Conservation (phyloP, 352 stramenopile genomes). For the Phytophthora fragariaefolia region DNA sequence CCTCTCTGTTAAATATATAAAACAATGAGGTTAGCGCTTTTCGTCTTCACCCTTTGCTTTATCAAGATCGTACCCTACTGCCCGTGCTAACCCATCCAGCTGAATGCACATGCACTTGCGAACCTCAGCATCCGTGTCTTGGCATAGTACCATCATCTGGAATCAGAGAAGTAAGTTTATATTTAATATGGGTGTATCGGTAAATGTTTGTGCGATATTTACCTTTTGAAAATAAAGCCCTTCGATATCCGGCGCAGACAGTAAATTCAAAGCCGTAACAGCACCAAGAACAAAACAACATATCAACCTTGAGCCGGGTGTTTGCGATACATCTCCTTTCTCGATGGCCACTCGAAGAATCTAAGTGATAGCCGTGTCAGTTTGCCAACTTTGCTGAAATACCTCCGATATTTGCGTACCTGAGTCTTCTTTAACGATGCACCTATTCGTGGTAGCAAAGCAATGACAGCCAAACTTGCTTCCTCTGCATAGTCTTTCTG, state of each 20-base stretch:
- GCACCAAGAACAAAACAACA: constrained; percentile 79
- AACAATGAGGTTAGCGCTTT: neutral
- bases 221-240: constrained; percentile 87
- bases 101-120: constrained; percentile 87
- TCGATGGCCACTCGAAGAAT: constrained; percentile 86
- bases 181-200: too few species aligned
- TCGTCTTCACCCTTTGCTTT: too few species aligned
- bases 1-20: constrained; percentile 43
- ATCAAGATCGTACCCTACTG: constrained; percentile 55
- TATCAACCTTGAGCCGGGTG: constrained; percentile 76
- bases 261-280: constrained; percentile 71
- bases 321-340: constrained; percentile 84
- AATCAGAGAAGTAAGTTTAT: neutral
- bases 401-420: constrained; percentile 23
- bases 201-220: neutral
- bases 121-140: constrained; percentile 86
- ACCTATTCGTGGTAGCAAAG: constrained; percentile 60
- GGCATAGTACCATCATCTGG: constrained; percentile 86
- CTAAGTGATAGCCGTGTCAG: constrained; percentile 32
- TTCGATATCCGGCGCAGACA: constrained; percentile 78
- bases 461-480: constrained; percentile 65
- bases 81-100: constrained; percentile 70
- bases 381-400: neutral
- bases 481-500: constrained; percentile 80
- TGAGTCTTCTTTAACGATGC: constrained; percentile 80